These are phyloP conservation scores for Daldinia grandis DNA, from an alignment of 495 filamentous ascomycete genomes.

Conservation along the genomic window DNA sequence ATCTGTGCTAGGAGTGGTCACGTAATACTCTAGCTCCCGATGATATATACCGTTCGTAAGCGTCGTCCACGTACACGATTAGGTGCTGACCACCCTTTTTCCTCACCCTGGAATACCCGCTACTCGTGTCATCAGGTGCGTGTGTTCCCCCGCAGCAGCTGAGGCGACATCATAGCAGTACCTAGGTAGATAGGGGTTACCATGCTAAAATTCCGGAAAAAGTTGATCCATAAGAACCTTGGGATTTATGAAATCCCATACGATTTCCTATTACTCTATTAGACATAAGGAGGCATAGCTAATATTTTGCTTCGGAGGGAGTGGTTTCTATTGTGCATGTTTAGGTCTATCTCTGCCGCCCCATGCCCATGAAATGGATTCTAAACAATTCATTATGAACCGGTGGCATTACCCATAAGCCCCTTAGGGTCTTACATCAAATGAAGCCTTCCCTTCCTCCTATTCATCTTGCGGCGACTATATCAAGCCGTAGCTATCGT, in stretches of 20 bases:
- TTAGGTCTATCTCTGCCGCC: constrained; percentile 21
- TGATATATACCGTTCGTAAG: neutral
- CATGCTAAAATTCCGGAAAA: neutral
- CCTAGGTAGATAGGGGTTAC: neutral
- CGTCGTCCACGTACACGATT: constrained; percentile 18
- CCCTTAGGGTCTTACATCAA: neutral
- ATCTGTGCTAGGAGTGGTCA: neutral
- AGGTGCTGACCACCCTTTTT: constrained; percentile 23
- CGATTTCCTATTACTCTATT: neutral
- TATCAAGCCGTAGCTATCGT: neutral
- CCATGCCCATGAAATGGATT: constrained; percentile 14
- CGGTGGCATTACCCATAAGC: neutral
- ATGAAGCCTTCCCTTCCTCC: neutral
- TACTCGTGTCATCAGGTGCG: neutral
- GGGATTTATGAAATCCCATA: neutral
- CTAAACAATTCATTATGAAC: constrained; percentile 9
- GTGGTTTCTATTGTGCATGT: constrained; percentile 26
- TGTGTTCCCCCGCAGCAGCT: neutral
- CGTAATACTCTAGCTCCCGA: constrained; percentile 1
- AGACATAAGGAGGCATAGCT: neutral
- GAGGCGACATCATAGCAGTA: neutral
- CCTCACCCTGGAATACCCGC: neutral
- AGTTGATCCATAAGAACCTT: neutral
- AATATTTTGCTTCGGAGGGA: constrained; percentile 11
- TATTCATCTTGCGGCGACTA: neutral